A percentile compares a stretch with the other conserved stretches of the same genome.
These are phyloP conservation scores for Acacia confusa DNA, from an alignment of 306 rosid genomes.

Conservation along the genomic window DNA sequence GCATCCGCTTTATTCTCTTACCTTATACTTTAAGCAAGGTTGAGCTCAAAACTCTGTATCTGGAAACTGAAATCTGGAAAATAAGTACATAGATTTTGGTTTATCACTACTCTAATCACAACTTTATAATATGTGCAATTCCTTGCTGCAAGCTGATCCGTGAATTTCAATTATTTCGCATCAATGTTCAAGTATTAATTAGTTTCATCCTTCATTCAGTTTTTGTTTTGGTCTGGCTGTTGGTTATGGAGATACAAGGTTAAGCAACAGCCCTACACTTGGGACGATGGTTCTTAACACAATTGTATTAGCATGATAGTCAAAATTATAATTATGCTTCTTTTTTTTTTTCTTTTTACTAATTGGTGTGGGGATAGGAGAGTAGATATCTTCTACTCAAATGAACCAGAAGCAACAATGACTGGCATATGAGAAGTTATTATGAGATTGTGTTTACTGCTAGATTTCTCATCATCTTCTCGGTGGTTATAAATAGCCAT, in stretches of 20 bases:
- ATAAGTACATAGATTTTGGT: background rate
- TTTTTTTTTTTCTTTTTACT: too few relatives aligned
- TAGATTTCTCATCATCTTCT: slow-evolving; percentile 18
- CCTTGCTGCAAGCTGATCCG: slow-evolving; percentile 15
- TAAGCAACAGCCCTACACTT: slow-evolving; percentile 62
- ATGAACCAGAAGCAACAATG: too few relatives aligned
- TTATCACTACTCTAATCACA: slow-evolving; percentile 5
- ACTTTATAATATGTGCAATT: background rate
- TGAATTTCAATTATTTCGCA: slow-evolving; percentile 26
- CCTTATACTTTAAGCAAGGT: slow-evolving; percentile 95
- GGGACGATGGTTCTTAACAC: slow-evolving; percentile 80
- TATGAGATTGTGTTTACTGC: background rate
- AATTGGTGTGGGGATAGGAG: background rate
- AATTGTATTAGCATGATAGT: background rate
- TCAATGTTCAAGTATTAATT: slow-evolving; percentile 26
- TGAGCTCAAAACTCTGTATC: slow-evolving; percentile 28
- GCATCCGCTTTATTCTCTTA: slow-evolving; percentile 71
- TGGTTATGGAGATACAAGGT: slow-evolving; percentile 96
- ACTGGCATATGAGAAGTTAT: too few relatives aligned
- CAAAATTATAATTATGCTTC: background rate
- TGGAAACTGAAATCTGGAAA: slow-evolving; percentile 20
- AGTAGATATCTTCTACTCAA: slow-evolving; percentile 22
- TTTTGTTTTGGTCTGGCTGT: slow-evolving; percentile 69
- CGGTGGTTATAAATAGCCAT: slow-evolving; percentile 17
- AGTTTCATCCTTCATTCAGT: slow-evolving; percentile 50